Evolutionary conservation across 2,329 filamentous ascomycete genomes (phyloP).

Genomic region (Sarocladiaceae sp.): DNA sequence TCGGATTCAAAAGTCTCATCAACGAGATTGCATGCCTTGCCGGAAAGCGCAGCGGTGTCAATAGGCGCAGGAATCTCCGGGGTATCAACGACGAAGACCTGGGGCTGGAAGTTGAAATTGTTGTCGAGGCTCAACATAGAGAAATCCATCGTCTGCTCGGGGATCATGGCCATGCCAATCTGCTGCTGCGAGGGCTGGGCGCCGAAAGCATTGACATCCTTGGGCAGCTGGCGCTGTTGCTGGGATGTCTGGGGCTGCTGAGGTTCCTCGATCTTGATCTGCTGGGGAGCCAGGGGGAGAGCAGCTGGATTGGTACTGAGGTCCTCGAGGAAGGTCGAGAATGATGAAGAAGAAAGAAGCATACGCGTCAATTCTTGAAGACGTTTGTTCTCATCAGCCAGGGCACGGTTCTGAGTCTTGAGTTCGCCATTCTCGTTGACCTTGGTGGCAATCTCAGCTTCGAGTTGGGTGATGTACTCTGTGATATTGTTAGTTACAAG

Average conservation of each 20-base stretch:
- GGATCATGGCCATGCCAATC: slow-evolving; percentile 78
- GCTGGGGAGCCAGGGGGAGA: slow-evolving; percentile 30
- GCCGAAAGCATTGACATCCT: slow-evolving; percentile 62
- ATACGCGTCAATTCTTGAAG: slow-evolving; percentile 74
- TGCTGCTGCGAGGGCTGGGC: slow-evolving; percentile 56
- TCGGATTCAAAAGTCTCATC: slow-evolving; percentile 44
- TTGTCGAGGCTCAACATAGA: slow-evolving; percentile 61
- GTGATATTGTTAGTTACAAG: slow-evolving; percentile 17
- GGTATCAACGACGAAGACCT: slow-evolving; percentile 72
- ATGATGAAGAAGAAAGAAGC: slow-evolving; percentile 75
- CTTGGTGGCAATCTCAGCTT: slow-evolving; percentile 81
- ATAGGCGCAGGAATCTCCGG: slow-evolving; percentile 60
- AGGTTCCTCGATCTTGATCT: slow-evolving; percentile 28
- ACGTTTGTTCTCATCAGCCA: slow-evolving; percentile 82
- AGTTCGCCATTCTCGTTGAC: slow-evolving; percentile 79
- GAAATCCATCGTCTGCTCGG: slow-evolving; percentile 73
- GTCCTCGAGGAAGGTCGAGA: slow-evolving; percentile 74
- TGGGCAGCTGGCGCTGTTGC: slow-evolving; percentile 50
- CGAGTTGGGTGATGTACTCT: slow-evolving; percentile 97
- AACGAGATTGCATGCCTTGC: slow-evolving; percentile 60
- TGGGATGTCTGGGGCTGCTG: slow-evolving; percentile 36
- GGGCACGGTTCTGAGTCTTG: slow-evolving; percentile 72
- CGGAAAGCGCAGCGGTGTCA: slow-evolving; percentile 60
- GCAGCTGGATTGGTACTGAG: slow-evolving; percentile 57
- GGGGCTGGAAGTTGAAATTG: slow-evolving; percentile 59